A percentile compares a stretch with the other conserved stretches of the same genome.
phyloP scores from a whole-genome alignment of 306 rosid species.

The Glycyrrhiza uralensis region DNA sequence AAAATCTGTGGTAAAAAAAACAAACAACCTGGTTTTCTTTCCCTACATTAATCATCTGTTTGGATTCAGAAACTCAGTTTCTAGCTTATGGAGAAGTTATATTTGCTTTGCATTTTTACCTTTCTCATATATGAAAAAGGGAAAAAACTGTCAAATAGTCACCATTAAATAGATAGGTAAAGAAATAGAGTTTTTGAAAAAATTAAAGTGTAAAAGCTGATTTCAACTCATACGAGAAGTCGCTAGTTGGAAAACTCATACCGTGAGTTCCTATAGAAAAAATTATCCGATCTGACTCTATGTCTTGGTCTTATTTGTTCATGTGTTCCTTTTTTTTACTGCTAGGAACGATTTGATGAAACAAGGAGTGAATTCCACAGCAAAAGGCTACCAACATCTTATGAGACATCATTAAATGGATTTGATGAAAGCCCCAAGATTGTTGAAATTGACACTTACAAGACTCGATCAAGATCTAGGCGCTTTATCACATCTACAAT shows the following conservation, averaged over 20 bases:
- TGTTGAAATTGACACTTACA: conserved; percentile 84
- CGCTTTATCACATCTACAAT: conserved; percentile 40
- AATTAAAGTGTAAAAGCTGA: too few relatives aligned
- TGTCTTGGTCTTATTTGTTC: background rate
- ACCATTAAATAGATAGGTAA: too few relatives aligned
- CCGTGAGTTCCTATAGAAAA: too few relatives aligned
- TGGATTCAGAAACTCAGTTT: too few relatives aligned
- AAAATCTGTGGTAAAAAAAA: conserved; percentile 52
- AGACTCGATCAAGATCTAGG: conserved; percentile 63
- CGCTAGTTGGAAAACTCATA: too few relatives aligned
- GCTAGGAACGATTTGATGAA: conserved; percentile 74
- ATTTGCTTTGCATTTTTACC: too few relatives aligned
- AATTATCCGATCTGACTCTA: background rate
- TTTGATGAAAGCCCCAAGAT: conserved; percentile 79
- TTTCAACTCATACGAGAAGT: too few relatives aligned
- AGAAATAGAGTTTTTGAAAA: too few relatives aligned
- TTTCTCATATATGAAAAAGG: too few relatives aligned
- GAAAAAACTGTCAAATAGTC: too few relatives aligned
- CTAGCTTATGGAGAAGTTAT: too few relatives aligned
- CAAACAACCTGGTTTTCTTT: background rate
- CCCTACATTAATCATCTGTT: too few relatives aligned
- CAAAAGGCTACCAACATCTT: conserved; percentile 58
- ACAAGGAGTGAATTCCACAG: conserved; percentile 75
- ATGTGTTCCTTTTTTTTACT: background rate
- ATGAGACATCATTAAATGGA: conserved; percentile 49